Conservation (phyloP, 768 basidiomycete genomes). For the Boletus bicolor region DNA sequence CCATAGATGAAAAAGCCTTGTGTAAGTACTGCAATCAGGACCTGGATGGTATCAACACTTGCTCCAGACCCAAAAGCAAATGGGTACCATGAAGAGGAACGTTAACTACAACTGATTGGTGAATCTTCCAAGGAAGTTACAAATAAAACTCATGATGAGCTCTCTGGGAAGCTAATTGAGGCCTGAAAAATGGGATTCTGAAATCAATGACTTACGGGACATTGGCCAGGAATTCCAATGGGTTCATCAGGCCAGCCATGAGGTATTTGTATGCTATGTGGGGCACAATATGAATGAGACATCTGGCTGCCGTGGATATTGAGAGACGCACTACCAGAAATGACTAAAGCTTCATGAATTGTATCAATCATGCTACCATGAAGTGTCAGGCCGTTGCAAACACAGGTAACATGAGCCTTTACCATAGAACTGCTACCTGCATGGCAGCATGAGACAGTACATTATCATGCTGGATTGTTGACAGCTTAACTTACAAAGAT, state of each 20-base stretch:
- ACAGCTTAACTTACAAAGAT: slow-evolving; percentile 2
- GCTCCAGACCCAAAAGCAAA: neutral
- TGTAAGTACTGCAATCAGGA: neutral
- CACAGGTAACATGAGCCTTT: neutral
- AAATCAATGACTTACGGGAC: slow-evolving; percentile 1
- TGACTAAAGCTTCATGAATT: slow-evolving; percentile 7
- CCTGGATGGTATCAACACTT: slow-evolving; percentile 1
- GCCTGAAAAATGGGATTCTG: neutral
- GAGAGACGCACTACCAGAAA: slow-evolving; percentile 11
- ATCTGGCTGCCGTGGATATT: no score
- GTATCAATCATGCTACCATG: slow-evolving; percentile 6
- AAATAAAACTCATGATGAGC: neutral
- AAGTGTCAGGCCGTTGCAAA: neutral
- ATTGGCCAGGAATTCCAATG: neutral
- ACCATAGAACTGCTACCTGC: slow-evolving; percentile 16
- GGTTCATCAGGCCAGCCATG: neutral
- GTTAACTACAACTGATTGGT: slow-evolving; percentile 5
- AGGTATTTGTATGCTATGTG: slow-evolving; percentile 6
- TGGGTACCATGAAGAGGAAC: neutral
- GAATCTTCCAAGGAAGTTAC: neutral
- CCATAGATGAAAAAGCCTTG: slow-evolving; percentile 16
- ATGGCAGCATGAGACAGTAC: neutral
- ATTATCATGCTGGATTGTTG: neutral
- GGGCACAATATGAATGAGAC: neutral
- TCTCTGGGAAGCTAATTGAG: neutral